Evolutionary conservation across 345 rosid genomes (phyloP).

Genomic region (Eucalyptus albens): DNA sequence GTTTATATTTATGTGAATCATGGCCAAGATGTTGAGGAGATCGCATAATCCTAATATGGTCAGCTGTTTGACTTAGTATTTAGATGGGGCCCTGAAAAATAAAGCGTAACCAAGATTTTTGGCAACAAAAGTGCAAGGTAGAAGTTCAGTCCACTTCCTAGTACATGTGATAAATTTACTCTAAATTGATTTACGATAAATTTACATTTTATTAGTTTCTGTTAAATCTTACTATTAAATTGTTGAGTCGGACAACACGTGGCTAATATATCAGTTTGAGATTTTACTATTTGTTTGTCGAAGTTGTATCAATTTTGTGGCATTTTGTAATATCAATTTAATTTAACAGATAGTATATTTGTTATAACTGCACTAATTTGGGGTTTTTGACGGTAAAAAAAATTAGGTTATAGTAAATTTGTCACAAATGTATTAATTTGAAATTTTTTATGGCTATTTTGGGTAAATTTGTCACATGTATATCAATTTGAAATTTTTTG

Average conservation of each 20-base stretch:
- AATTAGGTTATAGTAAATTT: too few relatives aligned
- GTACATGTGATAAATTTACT: too few relatives aligned
- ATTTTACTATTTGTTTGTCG: too few relatives aligned
- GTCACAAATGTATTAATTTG: fast-evolving
- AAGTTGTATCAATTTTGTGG: fast-evolving
- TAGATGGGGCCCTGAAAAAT: background rate
- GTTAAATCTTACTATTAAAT: too few relatives aligned
- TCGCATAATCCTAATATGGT: background rate
- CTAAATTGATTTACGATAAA: fast-evolving
- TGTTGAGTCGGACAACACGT: too few relatives aligned
- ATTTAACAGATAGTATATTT: too few relatives aligned
- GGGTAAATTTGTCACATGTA: fast-evolving
- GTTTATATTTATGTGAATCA: background rate
- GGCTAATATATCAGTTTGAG: fast-evolving
- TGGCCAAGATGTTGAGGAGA: background rate
- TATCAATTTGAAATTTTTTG: too few relatives aligned
- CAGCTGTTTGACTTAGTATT: background rate
- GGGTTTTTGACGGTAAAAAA: fast-evolving
- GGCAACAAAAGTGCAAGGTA: background rate
- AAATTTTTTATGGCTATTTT: fast-evolving
- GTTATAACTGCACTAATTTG: too few relatives aligned
- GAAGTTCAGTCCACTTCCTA: background rate
- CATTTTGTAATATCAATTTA: too few relatives aligned
- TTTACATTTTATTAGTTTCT: too few relatives aligned
- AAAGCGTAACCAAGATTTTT: background rate